phyloP scores from a whole-genome alignment of 257 asterid species.

The Lantana camara region DNA sequence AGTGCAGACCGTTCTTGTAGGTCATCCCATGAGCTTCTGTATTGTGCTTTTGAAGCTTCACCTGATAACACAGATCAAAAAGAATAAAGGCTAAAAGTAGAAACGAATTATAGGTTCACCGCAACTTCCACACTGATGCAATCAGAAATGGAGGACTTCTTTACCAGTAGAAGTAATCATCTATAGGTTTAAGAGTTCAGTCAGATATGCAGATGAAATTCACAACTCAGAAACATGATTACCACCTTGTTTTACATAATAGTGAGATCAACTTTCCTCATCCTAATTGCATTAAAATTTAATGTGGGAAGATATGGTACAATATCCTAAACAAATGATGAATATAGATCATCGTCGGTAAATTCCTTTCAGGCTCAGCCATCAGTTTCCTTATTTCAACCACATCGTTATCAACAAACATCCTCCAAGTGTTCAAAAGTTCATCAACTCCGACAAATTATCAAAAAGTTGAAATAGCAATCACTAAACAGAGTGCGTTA shows the following conservation, averaged over 20 bases:
- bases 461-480: background rate
- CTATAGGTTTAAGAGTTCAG: slow-evolving; percentile 13
- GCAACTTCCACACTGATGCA: background rate
- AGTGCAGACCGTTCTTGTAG: slow-evolving; percentile 78
- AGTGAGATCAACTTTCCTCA: background rate
- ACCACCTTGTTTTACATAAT: background rate
- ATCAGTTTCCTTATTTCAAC: background rate
- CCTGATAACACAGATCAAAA: slow-evolving; percentile 51
- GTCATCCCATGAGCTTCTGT: slow-evolving; percentile 68
- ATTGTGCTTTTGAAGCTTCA: slow-evolving; percentile 86
- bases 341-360: too few relatives aligned
- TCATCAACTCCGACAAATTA: slow-evolving; percentile 6
- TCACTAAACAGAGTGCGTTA: background rate
- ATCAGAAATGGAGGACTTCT: background rate
- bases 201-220: slow-evolving; percentile 21
- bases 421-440: background rate
- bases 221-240: background rate
- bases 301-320: too few relatives aligned
- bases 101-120: background rate
- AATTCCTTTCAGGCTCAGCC: too few relatives aligned
- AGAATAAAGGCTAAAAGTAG: slow-evolving; percentile 6
- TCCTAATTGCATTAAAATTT: background rate
- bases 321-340: too few relatives aligned
- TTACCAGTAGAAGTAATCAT: background rate
- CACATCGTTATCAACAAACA: slow-evolving; percentile 5